A percentile compares a stretch with the other conserved stretches of the same genome.
phyloP scores from a whole-genome alignment of 2,329 filamentous ascomycete genomes.

The Aschersonia sp. region DNA sequence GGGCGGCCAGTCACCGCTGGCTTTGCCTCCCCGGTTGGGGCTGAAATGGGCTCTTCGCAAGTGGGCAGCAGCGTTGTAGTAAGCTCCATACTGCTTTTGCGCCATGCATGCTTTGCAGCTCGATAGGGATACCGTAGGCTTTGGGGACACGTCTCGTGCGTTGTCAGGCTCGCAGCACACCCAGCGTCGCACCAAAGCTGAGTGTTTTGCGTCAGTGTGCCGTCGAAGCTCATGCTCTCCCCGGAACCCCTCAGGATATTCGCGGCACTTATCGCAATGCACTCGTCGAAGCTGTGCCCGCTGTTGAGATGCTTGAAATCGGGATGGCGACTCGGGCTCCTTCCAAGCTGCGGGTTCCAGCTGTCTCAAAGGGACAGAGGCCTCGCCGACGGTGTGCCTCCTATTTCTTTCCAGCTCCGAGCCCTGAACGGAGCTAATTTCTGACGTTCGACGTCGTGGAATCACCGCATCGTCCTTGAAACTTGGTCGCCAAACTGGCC shows the following conservation, averaged over 20 bases:
- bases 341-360: conserved; percentile 21
- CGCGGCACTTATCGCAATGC: conserved; percentile 64
- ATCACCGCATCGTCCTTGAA: conserved; percentile 6
- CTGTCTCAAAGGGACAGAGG: conserved; percentile 24
- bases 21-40: conserved; percentile 38
- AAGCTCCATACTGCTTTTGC: conserved; percentile 42
- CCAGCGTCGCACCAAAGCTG: conserved; percentile 39
- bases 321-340: conserved; percentile 24
- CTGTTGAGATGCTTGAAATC: conserved; percentile 28
- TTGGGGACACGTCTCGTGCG: conserved; percentile 20
- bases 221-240: conserved; percentile 76
- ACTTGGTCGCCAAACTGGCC: conserved; percentile 4
- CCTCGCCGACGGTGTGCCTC: conserved; percentile 32
- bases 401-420: conserved; percentile 11
- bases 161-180: conserved; percentile 37
- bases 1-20: conserved; percentile 43
- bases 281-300: conserved; percentile 53
- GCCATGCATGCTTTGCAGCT: conserved; percentile 43
- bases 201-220: conserved; percentile 47
- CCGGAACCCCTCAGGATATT: conserved; percentile 75
- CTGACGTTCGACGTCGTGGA: conserved; percentile 4
- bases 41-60: conserved; percentile 43
- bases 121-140: conserved; percentile 35
- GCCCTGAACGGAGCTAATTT: conserved; percentile 1
- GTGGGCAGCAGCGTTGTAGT: conserved; percentile 46